Evolutionary conservation across 1,284 basidiomycete species (phyloP), one percentile per base, ranked within the genome.

Genomic region (Cutaneotrichosporon cutaneum): DNA sequence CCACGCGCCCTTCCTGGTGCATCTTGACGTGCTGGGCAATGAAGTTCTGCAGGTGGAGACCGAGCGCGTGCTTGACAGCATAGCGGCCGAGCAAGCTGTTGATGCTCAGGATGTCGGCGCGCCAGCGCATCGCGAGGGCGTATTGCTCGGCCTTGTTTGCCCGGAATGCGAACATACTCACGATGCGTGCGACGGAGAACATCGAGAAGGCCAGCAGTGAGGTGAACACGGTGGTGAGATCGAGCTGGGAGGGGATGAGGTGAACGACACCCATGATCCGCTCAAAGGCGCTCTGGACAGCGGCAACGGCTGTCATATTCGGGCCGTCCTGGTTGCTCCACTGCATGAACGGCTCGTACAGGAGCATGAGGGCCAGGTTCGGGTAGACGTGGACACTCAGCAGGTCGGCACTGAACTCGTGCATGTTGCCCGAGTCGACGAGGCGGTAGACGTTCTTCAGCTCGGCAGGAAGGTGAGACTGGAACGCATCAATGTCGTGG

Each of bases 201-300:
- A 76, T 33, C 8, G 67, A 74, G 66, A 76, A 72, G 22, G 63
- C 60, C n/a, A 73, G 61, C 0, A 73, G 27, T 2, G 73, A 64
- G 6, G 72, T 74, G 24, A 74, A 53, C 39, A 76, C 44, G 21
- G 70, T 50, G 7, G 70, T 60, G n/a, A 77, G 54, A 52, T 78
- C 75, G 24, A 76, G 60, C 59, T 75, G 75, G 21, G 70, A 70
- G 1, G 76, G 76, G 24, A 78, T 69, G 16, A 75, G 63, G 54
- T 78, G 72, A 11, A 77, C 58, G n/a, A 74, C 50, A 5, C 69
- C 68, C 11, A 75, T 61, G 21, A 72, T 66, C 3, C 63, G 68
- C 53, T 76, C 72, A 53, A 70, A 74, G 0, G 68, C 65, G 48
- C 68, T 66, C 36, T 71, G 68, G n/a, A 71, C 47, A 10, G 61